A percentile compares a stretch with the other conserved stretches of the same genome.
phyloP scores from a whole-genome alignment of 257 asterid genomes.

The Orobanche coerulescens region DNA sequence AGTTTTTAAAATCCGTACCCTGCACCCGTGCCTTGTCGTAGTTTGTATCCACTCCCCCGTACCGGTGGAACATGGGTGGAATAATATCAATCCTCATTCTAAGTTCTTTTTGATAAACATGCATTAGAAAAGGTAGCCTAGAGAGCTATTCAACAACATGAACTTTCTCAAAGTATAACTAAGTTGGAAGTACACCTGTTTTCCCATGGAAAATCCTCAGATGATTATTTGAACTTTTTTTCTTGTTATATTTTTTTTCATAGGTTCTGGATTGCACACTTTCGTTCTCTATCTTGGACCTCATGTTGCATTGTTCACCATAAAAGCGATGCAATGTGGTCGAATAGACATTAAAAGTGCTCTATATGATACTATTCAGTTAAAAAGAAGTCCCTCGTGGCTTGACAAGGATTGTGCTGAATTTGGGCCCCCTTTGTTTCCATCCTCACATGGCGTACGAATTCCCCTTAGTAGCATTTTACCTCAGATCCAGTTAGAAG shows the following conservation, averaged over 20 bases:
- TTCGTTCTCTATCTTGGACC: slow-evolving; percentile 92
- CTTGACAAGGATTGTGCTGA: slow-evolving; percentile 69
- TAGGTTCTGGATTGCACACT: slow-evolving; percentile 92
- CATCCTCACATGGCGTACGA: slow-evolving; percentile 46
- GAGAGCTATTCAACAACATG: neutral
- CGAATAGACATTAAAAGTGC: slow-evolving; percentile 83
- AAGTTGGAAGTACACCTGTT: neutral
- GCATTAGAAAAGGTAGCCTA: neutral
- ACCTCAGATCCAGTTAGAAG: slow-evolving; percentile 86
- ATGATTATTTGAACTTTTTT: slow-evolving; percentile 7
- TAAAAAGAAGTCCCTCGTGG: slow-evolving; percentile 66
- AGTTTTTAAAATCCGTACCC: too few species aligned
- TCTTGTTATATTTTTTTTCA: neutral
- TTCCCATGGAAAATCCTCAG: neutral
- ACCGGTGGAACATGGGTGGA: too few species aligned
- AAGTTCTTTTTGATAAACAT: neutral
- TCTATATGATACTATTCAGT: slow-evolving; percentile 78
- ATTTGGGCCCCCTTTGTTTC: slow-evolving; percentile 63
- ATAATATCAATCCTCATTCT: neutral
- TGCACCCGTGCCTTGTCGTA: too few species aligned
- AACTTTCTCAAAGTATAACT: neutral
- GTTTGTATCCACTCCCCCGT: too few species aligned
- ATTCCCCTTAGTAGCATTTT: slow-evolving; percentile 73
- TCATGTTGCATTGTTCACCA: slow-evolving; percentile 85
- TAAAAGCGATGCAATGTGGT: slow-evolving; percentile 84